Percentiles rank a stretch among this genome's conserved stretches.
Evolutionary conservation across 352 stramenopile species (phyloP).

Genomic region (Globisporangium polare): DNA sequence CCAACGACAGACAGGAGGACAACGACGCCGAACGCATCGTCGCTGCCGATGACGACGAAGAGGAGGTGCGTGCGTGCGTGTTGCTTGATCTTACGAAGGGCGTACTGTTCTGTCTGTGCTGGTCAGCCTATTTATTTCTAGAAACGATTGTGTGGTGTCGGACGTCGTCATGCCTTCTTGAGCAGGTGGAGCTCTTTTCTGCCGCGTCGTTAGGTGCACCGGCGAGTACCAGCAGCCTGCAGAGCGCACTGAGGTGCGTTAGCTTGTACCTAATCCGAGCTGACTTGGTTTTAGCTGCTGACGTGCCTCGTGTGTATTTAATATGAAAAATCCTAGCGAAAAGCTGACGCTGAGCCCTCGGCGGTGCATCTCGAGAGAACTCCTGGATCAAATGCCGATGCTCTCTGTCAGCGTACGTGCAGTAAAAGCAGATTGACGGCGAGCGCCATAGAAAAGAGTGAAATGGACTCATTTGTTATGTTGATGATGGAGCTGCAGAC

Average conservation of each 20-base stretch:
- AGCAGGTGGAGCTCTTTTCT: conserved; percentile 30
- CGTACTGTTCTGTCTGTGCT: too few relatives aligned
- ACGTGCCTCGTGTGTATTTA: neutral
- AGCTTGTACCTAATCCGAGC: too few relatives aligned
- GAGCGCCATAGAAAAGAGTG: neutral
- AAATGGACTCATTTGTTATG: neutral
- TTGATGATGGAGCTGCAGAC: conserved; percentile 21
- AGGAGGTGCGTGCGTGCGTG: conserved; percentile 16
- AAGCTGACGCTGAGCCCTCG: conserved; percentile 30
- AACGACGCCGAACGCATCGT: neutral
- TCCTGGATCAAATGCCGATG: conserved; percentile 65
- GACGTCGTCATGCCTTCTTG: neutral
- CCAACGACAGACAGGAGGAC: neutral
- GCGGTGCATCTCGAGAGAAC: conserved; percentile 61
- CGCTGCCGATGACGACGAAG: conserved; percentile 14
- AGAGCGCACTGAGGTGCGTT: conserved; percentile 4
- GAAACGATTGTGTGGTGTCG: neutral
- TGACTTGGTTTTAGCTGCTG: neutral
- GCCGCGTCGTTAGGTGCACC: conserved; percentile 4
- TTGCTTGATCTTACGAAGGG: neutral
- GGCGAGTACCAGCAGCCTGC: conserved; percentile 4
- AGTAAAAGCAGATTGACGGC: neutral
- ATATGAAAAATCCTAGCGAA: conserved; percentile 18
- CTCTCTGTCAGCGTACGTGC: conserved; percentile 50
- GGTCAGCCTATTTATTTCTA: neutral